Evolutionary conservation across 768 basidiomycete genomes (phyloP), one percentile per base, ranked within the genome.

Genomic region (Cyathus striatus): DNA sequence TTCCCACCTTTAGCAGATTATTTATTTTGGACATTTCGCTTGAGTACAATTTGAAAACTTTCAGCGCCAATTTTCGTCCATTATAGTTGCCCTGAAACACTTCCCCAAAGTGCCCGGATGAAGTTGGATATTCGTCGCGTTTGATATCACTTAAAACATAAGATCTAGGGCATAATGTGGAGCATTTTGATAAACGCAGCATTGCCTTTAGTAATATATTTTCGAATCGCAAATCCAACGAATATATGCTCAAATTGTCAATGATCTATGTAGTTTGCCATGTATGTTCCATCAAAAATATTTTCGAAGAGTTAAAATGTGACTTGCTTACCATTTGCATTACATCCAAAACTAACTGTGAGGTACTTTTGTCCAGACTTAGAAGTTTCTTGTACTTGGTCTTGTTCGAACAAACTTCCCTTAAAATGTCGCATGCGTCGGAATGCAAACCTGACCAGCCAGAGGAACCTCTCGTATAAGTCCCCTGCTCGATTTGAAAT

Each of bases 31-130:
- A 32, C 17, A 37, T 38, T 25, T 37, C n/a, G n/a, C n/a, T n/a
- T n/a, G n/a, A 38, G 22, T 43, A 23, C 14, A 43, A 7, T 23
- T 21, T 38, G 20, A 43, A 10, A 12, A 43, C 23, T 37, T 43
- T 43, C 7, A 43, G 14, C 16, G 20, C 20, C 10, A 43, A 18
- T 4, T 21, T 21, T 10, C 26, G 42, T 25, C 21, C 42, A 7
- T 37, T 12, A 22, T 21, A 43, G 18, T 24, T 22, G 16, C 42
- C 42, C 26, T 26, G 14, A 10, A 22, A 37, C 4, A 43, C 24
- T 16, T 43, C 42, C 14, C 42, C 42, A 13, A 43, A 43, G n/a
- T 43, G 32, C 16, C 42, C 42, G 9, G 35, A 13, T 4, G 37
- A 21, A n/a, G 32, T 30, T 20, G 36, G 14, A 2, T 25, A 10